Base-by-base conservation (phyloP, 2,329 filamentous ascomycete species). In the Alternaria arborescens region DNA sequence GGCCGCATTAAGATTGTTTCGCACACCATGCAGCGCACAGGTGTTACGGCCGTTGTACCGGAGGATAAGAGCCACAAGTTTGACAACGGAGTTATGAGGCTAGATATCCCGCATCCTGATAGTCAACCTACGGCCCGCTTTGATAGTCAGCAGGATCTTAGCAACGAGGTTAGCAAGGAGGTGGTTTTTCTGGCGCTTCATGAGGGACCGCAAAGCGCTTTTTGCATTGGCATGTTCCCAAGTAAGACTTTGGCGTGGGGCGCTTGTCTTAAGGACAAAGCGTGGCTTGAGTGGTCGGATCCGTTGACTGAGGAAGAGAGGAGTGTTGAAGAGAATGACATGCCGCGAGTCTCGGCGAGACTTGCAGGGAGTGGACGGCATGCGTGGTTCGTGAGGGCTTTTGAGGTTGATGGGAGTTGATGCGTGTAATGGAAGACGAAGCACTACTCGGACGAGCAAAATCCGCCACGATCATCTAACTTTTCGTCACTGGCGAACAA, bases 21-120 rank as follows among this genome's bases (percentile, higher is more conserved):
- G 8, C 60, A 58, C 24, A n/a, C 26, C 0, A 53, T 72, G n/a
- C 60, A 70, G 42, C 58, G 41, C 8, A 43, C 26, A 10, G 68
- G 70, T 10, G 59, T 68, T 3, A 54, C 58, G 22, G 66, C 64
- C 4, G 24, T 38, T 11, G 55, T 65, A 5, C 58, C 63, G 7
- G 64, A 54, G 34, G 24, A 50, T 41, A 47, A 43, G 36, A 58
- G 55, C 24, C 28, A 26, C 14, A 63, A 42, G 22, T 26, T 50
- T 6, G 42, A 57, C n/a, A 62, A 58, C 12, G 30, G 50, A 34
- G 52, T 24, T 12, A 48, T 71, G 12, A 62, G 70, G 34, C 60
- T 66, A n/a, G 69, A 72, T 36, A 70, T 71, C 1, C 69, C 69
- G 22, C 69, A 70, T 52, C 69, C 69, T 4, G n/a, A 57, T n/a